Evolutionary conservation across 2,329 filamentous ascomycete species (phyloP).

Genomic region (Cladophialophora psammophila): DNA sequence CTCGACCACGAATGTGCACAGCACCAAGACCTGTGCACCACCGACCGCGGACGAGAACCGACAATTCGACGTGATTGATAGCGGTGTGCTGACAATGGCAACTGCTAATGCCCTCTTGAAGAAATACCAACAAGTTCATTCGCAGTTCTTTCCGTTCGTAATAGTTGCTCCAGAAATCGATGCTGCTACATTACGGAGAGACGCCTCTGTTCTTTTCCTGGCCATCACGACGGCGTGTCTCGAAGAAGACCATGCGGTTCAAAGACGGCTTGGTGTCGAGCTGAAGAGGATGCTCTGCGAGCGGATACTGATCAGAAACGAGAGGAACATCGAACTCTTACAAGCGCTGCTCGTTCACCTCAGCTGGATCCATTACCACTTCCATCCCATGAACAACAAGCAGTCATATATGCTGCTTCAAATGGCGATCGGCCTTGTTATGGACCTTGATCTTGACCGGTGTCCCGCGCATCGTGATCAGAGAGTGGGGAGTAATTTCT

Average conservation of each 20-base stretch:
- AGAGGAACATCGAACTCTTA: conserved; percentile 20
- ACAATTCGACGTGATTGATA: conserved; percentile 16
- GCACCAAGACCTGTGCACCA: neutral
- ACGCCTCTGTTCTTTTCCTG: conserved; percentile 15
- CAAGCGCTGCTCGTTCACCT: conserved; percentile 23
- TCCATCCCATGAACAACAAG: conserved; percentile 16
- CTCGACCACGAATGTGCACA: conserved; percentile 2
- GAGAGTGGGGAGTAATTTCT: conserved; percentile 18
- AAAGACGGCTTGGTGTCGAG: conserved; percentile 17
- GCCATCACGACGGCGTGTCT: conserved; percentile 18
- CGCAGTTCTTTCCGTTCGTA: conserved; percentile 23
- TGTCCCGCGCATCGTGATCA: conserved; percentile 27
- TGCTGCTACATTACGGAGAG: conserved; percentile 14
- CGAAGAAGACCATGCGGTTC: conserved; percentile 18
- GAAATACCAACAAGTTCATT: conserved; percentile 15
- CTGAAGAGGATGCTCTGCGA: conserved; percentile 11
- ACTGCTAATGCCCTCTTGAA: conserved; percentile 7
- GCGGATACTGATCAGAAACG: conserved; percentile 17
- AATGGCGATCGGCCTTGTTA: conserved; percentile 22
- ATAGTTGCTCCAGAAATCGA: conserved; percentile 17
- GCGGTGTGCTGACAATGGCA: conserved; percentile 1
- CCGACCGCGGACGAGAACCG: conserved; percentile 1
- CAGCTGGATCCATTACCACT: conserved; percentile 23
- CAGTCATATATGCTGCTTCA: conserved; percentile 24
- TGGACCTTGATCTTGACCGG: conserved; percentile 26